Evolutionary conservation across 2,329 filamentous ascomycete genomes (phyloP), one percentile per base, ranked within the genome.

Genomic region (Ophiostoma australiae): DNA sequence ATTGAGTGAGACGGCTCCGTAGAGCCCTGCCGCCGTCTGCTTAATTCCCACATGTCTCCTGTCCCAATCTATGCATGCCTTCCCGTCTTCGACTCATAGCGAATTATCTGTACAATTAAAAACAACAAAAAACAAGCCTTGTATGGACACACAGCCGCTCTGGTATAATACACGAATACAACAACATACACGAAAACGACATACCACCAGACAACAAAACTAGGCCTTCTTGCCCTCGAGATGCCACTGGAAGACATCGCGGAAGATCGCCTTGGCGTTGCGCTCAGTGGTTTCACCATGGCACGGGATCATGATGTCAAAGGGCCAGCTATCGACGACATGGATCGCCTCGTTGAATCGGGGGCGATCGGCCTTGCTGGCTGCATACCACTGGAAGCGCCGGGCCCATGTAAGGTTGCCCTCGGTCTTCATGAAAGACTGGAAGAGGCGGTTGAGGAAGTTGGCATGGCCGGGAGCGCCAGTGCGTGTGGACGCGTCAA

Each of bases 261-360:
- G 82, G 75, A 94, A 97, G 20, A 91, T 83, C 13, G 85, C 85
- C 84, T 96, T 97, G 11, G 86, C 93, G 73, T 83, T 79, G 1
- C 82, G 83, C 79, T 95, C 90, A 74, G 98, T 89, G 20, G 91
- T 89, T 81, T 99, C 95, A 10, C 95, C 95, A 80, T 99, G 95
- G 79, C 94, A 98, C 0, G 94, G 93, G 72, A 99, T 89, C 69
- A 98, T 84, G 55, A 89, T 89, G 74, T 90, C 87, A 78, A 97
- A 97, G 72, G 94, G 90, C 94, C 94, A 99, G 70, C 80, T 78
- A 70, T 88, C 83, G 73, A 98, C 94, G 72, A 85, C 84, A 75
- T 80, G 81, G 58, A 93, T 81, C 75, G 90, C 93, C 73, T 87
- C 84, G 74, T 89, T 89, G 79, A 93, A 96, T 17, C 87, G 89